These are phyloP conservation scores for Lindgomyces ingoldianus DNA, from an alignment of 495 filamentous ascomycete genomes.

Conservation along the genomic window DNA sequence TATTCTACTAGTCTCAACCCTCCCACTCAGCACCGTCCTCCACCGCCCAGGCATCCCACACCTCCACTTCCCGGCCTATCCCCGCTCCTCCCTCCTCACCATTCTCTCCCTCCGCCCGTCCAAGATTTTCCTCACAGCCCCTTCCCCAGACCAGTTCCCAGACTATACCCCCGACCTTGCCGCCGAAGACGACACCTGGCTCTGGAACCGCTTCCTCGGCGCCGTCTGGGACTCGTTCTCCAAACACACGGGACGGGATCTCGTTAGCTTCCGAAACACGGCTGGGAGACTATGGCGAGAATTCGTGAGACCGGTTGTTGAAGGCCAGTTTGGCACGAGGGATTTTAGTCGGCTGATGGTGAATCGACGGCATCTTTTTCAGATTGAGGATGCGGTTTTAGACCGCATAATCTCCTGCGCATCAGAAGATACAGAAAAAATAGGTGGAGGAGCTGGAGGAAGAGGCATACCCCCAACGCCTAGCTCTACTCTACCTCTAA, in stretches of 20 bases:
- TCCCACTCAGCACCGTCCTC: slow-evolving; percentile 69
- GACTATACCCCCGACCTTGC: slow-evolving; percentile 58
- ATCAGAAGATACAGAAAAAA: background rate
- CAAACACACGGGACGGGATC: slow-evolving; percentile 64
- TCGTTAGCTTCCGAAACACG: slow-evolving; percentile 61
- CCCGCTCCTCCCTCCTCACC: slow-evolving; percentile 69
- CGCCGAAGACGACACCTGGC: slow-evolving; percentile 48
- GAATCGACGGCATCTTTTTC: slow-evolving; percentile 70
- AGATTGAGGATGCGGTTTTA: slow-evolving; percentile 70
- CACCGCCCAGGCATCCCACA: slow-evolving; percentile 72
- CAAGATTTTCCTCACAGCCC: slow-evolving; percentile 48
- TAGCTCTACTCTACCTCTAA: slow-evolving; percentile 21
- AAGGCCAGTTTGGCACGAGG: slow-evolving; percentile 65
- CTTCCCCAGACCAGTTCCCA: slow-evolving; percentile 37
- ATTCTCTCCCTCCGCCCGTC: slow-evolving; percentile 62
- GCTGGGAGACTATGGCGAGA: slow-evolving; percentile 65
- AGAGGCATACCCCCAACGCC: no score
- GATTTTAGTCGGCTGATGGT: slow-evolving; percentile 84
- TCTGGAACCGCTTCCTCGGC: slow-evolving; percentile 78
- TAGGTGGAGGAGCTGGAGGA: no score
- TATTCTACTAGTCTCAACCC: slow-evolving; percentile 74
- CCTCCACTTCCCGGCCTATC: slow-evolving; percentile 83
- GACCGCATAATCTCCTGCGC: slow-evolving; percentile 63
- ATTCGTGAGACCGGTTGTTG: slow-evolving; percentile 66
- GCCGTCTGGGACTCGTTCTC: slow-evolving; percentile 73